Conservation (phyloP, 257 asterid species). For the Solanum gracilifrons region DNA sequence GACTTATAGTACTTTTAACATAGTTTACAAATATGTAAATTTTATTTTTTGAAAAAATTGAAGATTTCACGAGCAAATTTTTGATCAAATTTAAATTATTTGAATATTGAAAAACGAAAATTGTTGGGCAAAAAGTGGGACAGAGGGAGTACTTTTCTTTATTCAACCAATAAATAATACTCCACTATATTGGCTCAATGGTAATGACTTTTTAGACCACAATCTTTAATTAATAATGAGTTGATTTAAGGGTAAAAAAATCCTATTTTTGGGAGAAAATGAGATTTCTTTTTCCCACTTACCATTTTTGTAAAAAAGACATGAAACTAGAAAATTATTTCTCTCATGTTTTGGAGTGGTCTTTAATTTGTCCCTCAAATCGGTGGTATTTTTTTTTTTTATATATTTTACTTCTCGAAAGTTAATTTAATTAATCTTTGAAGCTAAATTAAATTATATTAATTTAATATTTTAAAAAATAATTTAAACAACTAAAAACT, state of each 20-base stretch:
- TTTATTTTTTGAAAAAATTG: no score
- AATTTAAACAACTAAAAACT: not conserved
- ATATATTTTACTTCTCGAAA: not conserved
- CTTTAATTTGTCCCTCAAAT: not conserved
- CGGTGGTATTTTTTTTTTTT: not conserved
- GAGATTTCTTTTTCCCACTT: not conserved
- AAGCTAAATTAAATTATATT: no score
- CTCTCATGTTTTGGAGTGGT: not conserved
- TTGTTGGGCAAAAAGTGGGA: no score
- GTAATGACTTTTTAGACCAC: not conserved
- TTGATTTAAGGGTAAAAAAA: not conserved
- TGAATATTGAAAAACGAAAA: no score
- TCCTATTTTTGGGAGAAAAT: not conserved
- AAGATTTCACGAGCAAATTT: fast-evolving
- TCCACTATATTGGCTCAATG: not conserved
- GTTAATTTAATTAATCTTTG: not conserved
- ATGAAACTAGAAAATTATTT: no score
- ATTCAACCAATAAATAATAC: not conserved
- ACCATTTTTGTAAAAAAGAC: not conserved
- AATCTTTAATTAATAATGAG: not conserved
- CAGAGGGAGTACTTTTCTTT: not conserved
- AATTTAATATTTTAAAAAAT: no score
- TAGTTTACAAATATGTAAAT: no score
- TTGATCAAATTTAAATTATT: fast-evolving
- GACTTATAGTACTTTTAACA: no score